These are phyloP conservation scores for Climacium dendroides DNA, from an alignment of 225 moss, liverwort and hornwort species.

Conservation along the genomic window DNA sequence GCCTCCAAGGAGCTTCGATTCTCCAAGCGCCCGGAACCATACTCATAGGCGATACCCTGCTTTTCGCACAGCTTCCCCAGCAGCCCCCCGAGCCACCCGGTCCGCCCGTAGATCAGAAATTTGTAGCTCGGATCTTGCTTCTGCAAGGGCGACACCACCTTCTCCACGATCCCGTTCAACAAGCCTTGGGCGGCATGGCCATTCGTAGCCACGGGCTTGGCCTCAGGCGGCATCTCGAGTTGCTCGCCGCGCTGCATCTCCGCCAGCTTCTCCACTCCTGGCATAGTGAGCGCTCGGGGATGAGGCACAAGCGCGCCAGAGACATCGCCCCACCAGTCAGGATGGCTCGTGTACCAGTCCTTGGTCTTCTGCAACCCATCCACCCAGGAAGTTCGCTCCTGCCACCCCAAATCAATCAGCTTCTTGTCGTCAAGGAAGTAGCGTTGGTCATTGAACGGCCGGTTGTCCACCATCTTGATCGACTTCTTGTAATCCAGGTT, in stretches of 20 bases:
- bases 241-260: slow-evolving; percentile 13
- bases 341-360: slow-evolving; percentile 34
- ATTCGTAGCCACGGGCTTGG: background rate
- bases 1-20: slow-evolving; percentile 23
- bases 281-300: slow-evolving; percentile 23
- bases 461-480: slow-evolving; percentile 38
- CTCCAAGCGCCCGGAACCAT: slow-evolving; percentile 42
- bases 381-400: slow-evolving; percentile 30
- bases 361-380: slow-evolving; percentile 33
- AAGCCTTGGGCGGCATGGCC: background rate
- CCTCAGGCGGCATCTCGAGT: background rate
- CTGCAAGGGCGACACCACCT: background rate
- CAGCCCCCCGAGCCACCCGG: slow-evolving; percentile 32
- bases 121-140: slow-evolving; percentile 9
- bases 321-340: slow-evolving; percentile 43
- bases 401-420: slow-evolving; percentile 34
- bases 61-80: slow-evolving; percentile 34
- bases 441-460: slow-evolving; percentile 37
- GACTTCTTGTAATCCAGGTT: slow-evolving; percentile 31
- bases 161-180: background rate
- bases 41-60: slow-evolving; percentile 27
- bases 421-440: slow-evolving; percentile 38
- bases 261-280: slow-evolving; percentile 19
- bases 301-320: slow-evolving; percentile 37
- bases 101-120: slow-evolving; percentile 37